Base-by-base conservation (phyloP, 2,329 filamentous ascomycete species). In the Diaporthe sp. region DNA sequence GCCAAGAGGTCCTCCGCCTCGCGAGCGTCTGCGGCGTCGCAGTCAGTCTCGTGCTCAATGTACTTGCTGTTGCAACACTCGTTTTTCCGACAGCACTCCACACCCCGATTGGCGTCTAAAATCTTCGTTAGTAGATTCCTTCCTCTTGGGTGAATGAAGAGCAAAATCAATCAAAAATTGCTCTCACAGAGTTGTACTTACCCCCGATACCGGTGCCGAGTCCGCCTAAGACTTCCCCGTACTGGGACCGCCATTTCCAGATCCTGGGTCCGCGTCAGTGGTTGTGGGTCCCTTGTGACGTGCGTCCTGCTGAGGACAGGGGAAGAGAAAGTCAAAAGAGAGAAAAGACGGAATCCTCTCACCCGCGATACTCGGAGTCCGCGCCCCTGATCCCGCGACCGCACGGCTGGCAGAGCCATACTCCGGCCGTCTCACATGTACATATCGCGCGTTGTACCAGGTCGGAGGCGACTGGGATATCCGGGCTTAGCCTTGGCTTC, bases 201-300 rank as follows among this genome's bases (percentile, higher is more conserved):
- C 64, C 64, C 57, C 95, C 95, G 40, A 97, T 95, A 7, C 96
- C 96, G 0, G 94, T 96, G 33, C 95, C 95, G 0, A 97, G 87
- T 3, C 95, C 94, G 28, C 92, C 92, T 3, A 96, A 93, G 0
- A 95, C 92, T 77, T 95, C 93, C 22, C 92, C 93, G 82, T 98
- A 98, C 33, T 95, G 91, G 54, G 91, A 94, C 68, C 96, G 92
- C 96, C 96, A 98, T 76, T 91, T 93, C 95, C 96, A 98, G 72
- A 96, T 94, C 5, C 90, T 92, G 74, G 9, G 35, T 45, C 12
- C 35, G 75, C 68, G 71, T 75, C 33, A 73, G 76, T 74, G 47
- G 13, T 47, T 67, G 66, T 74, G 58, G 50, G 52, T 64, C 52
- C 33, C 9, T 17, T 35, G 50, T 72, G 50, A 55, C 67, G 58